Evolutionary conservation across 495 filamentous ascomycete genomes (phyloP), one percentile per base, ranked within the genome.

Genomic region (Neurospora sp.): DNA sequence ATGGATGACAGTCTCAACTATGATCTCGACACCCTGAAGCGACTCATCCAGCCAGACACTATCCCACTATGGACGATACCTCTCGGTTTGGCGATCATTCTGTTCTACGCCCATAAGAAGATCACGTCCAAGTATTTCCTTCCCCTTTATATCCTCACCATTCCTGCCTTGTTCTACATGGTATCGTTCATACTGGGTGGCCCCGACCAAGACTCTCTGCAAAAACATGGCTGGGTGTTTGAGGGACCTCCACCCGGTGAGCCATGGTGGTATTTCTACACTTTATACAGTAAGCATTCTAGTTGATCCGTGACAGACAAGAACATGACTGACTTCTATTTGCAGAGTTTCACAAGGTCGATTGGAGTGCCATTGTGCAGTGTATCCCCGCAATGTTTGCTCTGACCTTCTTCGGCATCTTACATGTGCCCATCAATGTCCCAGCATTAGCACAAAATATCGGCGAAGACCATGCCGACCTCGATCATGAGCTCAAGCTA

Each of bases 341-440:
- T 70, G 37, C 74, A 94, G 91, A 93, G 76, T 92, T 96, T 74
- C 80, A 87, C 22, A 83, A 88, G 17, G 90, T 94, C 4, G 87
- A 96, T 76, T 97, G 93, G 92, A 82, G 82, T 27, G 96, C 96
- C 31, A 86, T 99, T 72, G 79, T 85, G 35, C 89, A 92, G 70
- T 94, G 91, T 0, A 86, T 97, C 27, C 96, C 96, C 1, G 94
- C 96, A 12, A 98, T 98, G 94, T 91, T 98, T 79, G 96, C 96
- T 3, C 82, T 99, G 71, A 97, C 96, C 0, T 98, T 99, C 84
- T 99, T 99, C 78, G 95, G 95, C 53, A 89, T 99, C 61, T 88
- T 99, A 14, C 96, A 99, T 79, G 96, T 98, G 8, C 96, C 96
- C 1, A 99, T 99, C 81, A 98, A 99, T 79, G 93, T 98, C 20